Evolutionary conservation across 1,139 yeast genomes (phyloP), one percentile per base, ranked within the genome.

Genomic region (Suhomyces atakaporum): DNA sequence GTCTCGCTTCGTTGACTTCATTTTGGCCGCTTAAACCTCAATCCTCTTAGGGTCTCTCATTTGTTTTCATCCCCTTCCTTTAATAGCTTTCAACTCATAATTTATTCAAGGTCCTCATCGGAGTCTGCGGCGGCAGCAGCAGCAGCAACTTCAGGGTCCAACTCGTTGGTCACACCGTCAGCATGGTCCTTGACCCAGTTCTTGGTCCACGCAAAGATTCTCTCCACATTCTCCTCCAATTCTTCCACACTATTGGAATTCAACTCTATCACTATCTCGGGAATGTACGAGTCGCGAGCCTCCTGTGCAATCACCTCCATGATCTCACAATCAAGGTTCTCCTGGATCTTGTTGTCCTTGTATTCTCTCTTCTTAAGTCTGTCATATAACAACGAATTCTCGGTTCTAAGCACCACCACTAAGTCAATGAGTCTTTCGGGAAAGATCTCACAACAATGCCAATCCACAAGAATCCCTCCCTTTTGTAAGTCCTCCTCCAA

Each of bases 361-460:
- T 92, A 92, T 5, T 82, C 84, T 58, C 95, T 73, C 44, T 77
- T 76, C 46, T 72, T 69, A 49, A 92, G 70, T 49, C 99, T 71
- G 43, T 88, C 96, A 57, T 75, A 84, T 26, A 94, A 73, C 1
- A 71, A 58, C 5, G 81, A 67, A 51, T 86, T 88, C 49, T 85
- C 84, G 19, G 95, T 81, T 46, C 94, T 71, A 36, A 92, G 71
- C 1, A 94, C 98, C 27, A 89, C 85, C 7, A 92, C 97, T 42
- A 92, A 72, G 58, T 92, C 99, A 33, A 94, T 85, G 56, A 89
- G 75, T 48, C 95, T 69, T 57, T 89, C 97, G 0, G 98, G 98
- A 56, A 92, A 92, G 14, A 88, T 76, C 52, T 92, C 98, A 62
- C 96, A 89, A 35, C 92, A 92, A 58, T 92, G 99, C 98, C 98